Conservation (phyloP, 805 yeast genomes). For the Yamadazyma kitorensis region DNA sequence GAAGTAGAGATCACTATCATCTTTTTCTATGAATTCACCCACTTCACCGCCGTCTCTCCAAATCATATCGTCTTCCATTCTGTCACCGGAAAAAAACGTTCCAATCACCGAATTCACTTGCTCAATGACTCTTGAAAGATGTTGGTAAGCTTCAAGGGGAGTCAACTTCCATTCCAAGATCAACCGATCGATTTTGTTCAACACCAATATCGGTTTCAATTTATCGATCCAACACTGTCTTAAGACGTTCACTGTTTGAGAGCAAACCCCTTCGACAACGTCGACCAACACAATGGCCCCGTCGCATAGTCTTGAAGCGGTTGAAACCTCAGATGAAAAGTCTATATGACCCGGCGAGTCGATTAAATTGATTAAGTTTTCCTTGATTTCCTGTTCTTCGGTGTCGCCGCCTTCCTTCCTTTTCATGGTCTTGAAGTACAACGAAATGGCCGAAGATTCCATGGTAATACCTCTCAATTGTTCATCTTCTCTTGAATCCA, state of each 20-base stretch:
- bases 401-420: constrained; percentile 29
- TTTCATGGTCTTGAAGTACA: constrained; percentile 74
- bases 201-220: constrained; percentile 79
- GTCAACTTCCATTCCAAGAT: constrained; percentile 77
- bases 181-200: constrained; percentile 88
- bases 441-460: constrained; percentile 94
- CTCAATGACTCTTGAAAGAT: constrained; percentile 74
- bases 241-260: constrained; percentile 92
- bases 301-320: constrained; percentile 94
- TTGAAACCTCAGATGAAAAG: constrained; percentile 92
- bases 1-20: constrained; percentile 81
- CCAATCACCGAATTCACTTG: constrained; percentile 96
- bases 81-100: constrained; percentile 85
- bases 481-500: constrained; percentile 94
- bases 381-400: constrained; percentile 50
- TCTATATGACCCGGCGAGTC: constrained; percentile 99
- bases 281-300: constrained; percentile 95
- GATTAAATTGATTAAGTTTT: constrained; percentile 83
- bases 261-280: constrained; percentile 97
- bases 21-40: constrained; percentile 64
- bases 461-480: constrained; percentile 95
- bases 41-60: constrained; percentile 67
- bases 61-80: constrained; percentile 81
- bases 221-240: constrained; percentile 96
- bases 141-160: constrained; percentile 81